A percentile compares a stretch with the other conserved stretches of the same genome.
These are phyloP conservation scores for Blastosporella zonata DNA, from an alignment of 1,284 basidiomycete species.

Conservation along the genomic window DNA sequence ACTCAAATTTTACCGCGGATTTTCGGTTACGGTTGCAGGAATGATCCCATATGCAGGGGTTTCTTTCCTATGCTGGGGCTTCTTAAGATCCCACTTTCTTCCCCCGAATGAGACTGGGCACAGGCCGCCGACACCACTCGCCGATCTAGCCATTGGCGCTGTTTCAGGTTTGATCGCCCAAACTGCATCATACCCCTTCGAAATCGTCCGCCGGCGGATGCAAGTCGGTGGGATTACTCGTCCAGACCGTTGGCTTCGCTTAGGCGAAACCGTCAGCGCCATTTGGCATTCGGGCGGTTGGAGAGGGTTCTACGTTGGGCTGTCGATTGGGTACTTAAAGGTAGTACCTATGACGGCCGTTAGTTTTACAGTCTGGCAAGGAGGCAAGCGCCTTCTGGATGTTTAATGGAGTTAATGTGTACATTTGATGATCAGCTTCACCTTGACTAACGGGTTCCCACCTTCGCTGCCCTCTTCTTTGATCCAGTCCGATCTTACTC, in stretches of 20 bases:
- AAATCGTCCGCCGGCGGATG: constrained; percentile 91
- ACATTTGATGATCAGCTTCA: constrained; percentile 22
- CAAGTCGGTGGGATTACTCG: constrained; percentile 89
- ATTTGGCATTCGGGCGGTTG: constrained; percentile 75
- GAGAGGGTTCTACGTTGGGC: constrained; percentile 91
- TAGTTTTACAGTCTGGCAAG: constrained; percentile 77
- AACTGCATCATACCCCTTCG: constrained; percentile 94
- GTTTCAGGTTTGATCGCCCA: constrained; percentile 89
- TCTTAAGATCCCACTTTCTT: constrained; percentile 67
- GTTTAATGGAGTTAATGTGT: constrained; percentile 29
- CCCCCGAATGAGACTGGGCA: constrained; percentile 40
- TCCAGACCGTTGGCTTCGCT: constrained; percentile 76
- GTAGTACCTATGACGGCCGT: constrained; percentile 96
- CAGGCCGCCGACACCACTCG: constrained; percentile 40
- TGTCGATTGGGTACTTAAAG: constrained; percentile 94
- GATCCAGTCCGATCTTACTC: constrained; percentile 12
- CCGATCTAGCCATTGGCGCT: constrained; percentile 81
- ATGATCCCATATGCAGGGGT: constrained; percentile 98
- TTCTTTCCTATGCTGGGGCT: constrained; percentile 92
- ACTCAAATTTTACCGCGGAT: constrained; percentile 95
- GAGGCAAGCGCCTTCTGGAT: constrained; percentile 59
- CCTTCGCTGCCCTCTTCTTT: constrained; percentile 9
- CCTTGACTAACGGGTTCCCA: constrained; percentile 13
- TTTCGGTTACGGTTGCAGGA: constrained; percentile 85
- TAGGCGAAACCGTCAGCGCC: constrained; percentile 70